Evolutionary conservation across 129 eudicot species (phyloP), one percentile per base, ranked within the genome.

Genomic region (Apium graveolens): DNA sequence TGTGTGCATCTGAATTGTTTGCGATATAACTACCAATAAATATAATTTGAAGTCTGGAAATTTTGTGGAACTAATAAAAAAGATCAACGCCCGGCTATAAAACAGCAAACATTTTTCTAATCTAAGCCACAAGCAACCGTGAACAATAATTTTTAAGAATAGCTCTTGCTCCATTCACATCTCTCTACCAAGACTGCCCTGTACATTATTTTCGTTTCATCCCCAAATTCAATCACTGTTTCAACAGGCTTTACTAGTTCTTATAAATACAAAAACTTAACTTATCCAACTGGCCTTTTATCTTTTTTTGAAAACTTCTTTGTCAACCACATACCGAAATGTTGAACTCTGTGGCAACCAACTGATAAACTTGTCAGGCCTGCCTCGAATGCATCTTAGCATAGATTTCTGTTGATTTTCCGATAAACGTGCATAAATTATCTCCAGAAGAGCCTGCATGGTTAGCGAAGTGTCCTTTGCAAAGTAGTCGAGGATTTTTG

Each of bases 341-440:
- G 86, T 83, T 80, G 91, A 92, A 82, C 90, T 90, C 79, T 87
- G 93, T 13, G 88, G 80, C 37, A 90, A 75, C 96, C 97, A 92
- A 76, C 82, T 78, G 20, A 88, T 83, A 48, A 75, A 80, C 76
- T 87, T 92, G 41, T 92, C 96, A 0, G 90, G 84, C 76, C 83
- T 81, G 70, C 82, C 86, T 82, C 84, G 81, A 11, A 86, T 74
- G 77, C 86, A 85, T 41, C 62, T 75, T 77, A 62, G 77, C 74
- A 88, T 79, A 2, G 90, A 79, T 78, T 90, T 87, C 78, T 85
- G 93, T 51, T 90, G 90, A 82, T 69, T 78, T 78, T 85, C 88
- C 8, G 91, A 72, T 41, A 92, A 79, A 74, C 91, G 85, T 17
- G 49, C 82, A 44, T 83, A 82, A 34, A 92, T 91, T 18, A 83